Base-by-base conservation (phyloP, 441 rosid genomes). In the Bruguiera hainesii region DNA sequence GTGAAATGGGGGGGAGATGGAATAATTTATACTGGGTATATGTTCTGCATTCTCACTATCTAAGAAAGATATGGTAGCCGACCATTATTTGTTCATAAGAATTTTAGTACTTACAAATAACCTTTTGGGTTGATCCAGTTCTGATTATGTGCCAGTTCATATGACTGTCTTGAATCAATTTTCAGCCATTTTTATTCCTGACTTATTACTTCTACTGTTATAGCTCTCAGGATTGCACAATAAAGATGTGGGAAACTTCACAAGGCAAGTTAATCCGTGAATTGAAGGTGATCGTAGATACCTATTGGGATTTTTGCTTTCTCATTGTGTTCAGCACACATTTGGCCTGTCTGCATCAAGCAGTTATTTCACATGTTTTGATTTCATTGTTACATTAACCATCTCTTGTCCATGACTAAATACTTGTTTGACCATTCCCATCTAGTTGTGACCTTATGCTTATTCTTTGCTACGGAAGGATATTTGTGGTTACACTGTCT, bases 1-100 rank as follows among this genome's bases (percentile, higher is more conserved):
- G 99, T 96, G 58, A 93, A 93, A 78, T 96, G 99, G 99, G 97
- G 97, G 5, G 99, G 99, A 69, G 99, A 93, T 50, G 97, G 97
- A 62, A 76, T 84, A 59, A 91, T 96, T 33, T 93, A 93, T 75
- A 96, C 97, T 39, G 97, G 98, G 98, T 93, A 87, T 59, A 67
- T 60, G 29, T 69, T 73, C 56, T 68, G 46, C 25, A 5, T 35
- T 73, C 56, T 49, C 46, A 35, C 8, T 52, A 55, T 64, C 60
- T 26, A 46, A 18, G 30, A 56, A 31, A 68, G 56, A 48, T 28
- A 6, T 23, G 6, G 19, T 60, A 30, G 23, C 30, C 50, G 18
- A n/a, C 19, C 35, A 9, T 42, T 19, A 63, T 58, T 51, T 29
- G 31, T 50, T 61, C 25, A 7, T 30, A 21, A 23, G 5, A 67